Percentiles rank a stretch among this genome's conserved stretches.
phyloP scores from a whole-genome alignment of 2,329 filamentous ascomycete species.

The Lecanicillium sp. region DNA sequence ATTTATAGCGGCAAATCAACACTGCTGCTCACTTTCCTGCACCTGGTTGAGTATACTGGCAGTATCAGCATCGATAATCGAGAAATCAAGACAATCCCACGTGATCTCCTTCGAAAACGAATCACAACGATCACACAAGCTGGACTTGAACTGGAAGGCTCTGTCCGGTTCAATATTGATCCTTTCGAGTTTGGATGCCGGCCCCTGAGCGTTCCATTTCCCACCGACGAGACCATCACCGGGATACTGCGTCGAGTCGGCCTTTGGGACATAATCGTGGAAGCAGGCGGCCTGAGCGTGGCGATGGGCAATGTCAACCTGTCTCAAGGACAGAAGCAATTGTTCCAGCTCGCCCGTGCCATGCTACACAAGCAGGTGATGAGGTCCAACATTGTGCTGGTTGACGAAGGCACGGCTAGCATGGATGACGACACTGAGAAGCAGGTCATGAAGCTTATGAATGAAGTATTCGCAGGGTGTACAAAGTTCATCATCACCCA shows the following conservation, averaged over 20 bases:
- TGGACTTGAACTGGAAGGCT: slow-evolving; percentile 35
- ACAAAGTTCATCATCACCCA: slow-evolving; percentile 15
- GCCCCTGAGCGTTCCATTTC: slow-evolving; percentile 14
- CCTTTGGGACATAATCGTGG: slow-evolving; percentile 9
- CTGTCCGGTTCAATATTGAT: slow-evolving; percentile 35
- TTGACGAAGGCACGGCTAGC: slow-evolving; percentile 18
- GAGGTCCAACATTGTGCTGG: slow-evolving; percentile 14
- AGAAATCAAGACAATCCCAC: slow-evolving; percentile 33
- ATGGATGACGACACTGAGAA: slow-evolving; percentile 16
- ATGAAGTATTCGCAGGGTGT: slow-evolving; percentile 13
- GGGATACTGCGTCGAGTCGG: slow-evolving; percentile 12
- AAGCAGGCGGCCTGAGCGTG: slow-evolving; percentile 14
- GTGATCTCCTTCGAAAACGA: slow-evolving; percentile 33
- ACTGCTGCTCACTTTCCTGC: neutral
- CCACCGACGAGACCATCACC: slow-evolving; percentile 12
- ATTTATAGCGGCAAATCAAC: neutral
- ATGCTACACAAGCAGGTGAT: slow-evolving; percentile 14
- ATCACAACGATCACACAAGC: slow-evolving; percentile 41
- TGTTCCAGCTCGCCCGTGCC: slow-evolving; percentile 16
- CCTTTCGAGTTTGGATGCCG: neutral
- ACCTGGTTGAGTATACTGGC: slow-evolving; percentile 4
- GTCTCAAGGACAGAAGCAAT: slow-evolving; percentile 16
- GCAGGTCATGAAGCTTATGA: slow-evolving; percentile 9
- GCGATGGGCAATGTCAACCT: slow-evolving; percentile 8
- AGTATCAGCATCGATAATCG: slow-evolving; percentile 36